These are phyloP conservation scores for Pneumocystis murina DNA, from an alignment of 1,139 yeast genomes.

Conservation along the genomic window DNA sequence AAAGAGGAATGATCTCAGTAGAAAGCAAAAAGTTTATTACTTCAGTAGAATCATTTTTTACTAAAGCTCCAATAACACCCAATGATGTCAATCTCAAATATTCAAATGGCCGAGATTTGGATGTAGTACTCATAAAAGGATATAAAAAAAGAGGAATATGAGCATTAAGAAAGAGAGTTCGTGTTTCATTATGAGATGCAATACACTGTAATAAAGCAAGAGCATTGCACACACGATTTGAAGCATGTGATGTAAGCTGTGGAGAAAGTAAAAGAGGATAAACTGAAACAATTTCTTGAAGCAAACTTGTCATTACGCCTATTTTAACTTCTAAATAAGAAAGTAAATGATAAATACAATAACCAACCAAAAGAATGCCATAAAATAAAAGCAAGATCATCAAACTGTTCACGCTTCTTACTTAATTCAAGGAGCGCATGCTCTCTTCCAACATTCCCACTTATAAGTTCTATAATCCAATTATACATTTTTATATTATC, in stretches of 20 bases:
- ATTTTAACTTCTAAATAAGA: background rate
- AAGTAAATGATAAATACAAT: background rate
- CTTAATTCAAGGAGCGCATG: conserved; percentile 85
- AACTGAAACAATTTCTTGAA: conserved; percentile 80
- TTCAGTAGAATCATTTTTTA: conserved; percentile 88
- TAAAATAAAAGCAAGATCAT: conserved; percentile 76
- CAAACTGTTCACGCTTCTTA: conserved; percentile 85
- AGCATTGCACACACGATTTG: conserved; percentile 91
- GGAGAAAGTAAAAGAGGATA: conserved; percentile 86
- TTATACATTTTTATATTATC: conserved; percentile 78
- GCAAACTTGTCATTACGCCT: conserved; percentile 75
- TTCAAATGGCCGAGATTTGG: conserved; percentile 85
- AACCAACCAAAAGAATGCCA: conserved; percentile 70
- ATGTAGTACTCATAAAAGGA: conserved; percentile 84
- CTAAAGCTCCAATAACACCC: conserved; percentile 94
- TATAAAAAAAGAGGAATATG: conserved; percentile 83
- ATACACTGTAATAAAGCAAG: conserved; percentile 88
- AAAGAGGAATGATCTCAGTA: conserved; percentile 88
- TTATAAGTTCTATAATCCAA: conserved; percentile 64
- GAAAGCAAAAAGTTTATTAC: conserved; percentile 80
- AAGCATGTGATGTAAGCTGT: conserved; percentile 65
- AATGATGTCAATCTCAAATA: conserved; percentile 80
- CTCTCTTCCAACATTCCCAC: conserved; percentile 47
- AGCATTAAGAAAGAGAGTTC: conserved; percentile 70
- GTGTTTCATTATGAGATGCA: conserved; percentile 84